phyloP scores from a whole-genome alignment of 345 rosid genomes.

The Eutrema heterophyllum region DNA sequence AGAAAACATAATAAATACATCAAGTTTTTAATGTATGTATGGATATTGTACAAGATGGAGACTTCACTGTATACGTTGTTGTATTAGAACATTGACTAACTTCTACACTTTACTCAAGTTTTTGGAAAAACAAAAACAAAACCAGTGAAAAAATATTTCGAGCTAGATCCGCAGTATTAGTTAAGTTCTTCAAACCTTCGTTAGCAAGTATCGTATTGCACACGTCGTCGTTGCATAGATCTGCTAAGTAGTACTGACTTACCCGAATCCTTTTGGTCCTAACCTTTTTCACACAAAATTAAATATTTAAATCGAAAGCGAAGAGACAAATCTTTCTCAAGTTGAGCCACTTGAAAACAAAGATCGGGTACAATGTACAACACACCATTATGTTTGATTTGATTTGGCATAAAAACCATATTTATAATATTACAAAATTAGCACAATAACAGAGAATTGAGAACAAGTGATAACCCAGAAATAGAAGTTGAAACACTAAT shows the following conservation, averaged over 20 bases:
- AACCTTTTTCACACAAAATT: neutral
- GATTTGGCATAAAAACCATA: constrained; percentile 27
- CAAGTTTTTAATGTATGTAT: neutral
- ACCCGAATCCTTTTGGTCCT: constrained; percentile 1
- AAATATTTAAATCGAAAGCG: neutral
- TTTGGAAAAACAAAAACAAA: neutral
- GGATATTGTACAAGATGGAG: neutral
- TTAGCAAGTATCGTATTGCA: neutral
- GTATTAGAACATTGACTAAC: neutral
- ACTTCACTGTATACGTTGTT: neutral
- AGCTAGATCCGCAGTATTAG: neutral
- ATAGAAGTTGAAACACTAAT: constrained; percentile 1
- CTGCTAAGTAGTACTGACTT: neutral
- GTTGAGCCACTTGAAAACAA: constrained; percentile 28
- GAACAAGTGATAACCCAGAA: constrained; percentile 2
- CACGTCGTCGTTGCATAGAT: neutral
- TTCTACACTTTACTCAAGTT: neutral
- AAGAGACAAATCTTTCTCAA: constrained; percentile 18
- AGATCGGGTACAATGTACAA: constrained; percentile 25
- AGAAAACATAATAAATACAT: neutral
- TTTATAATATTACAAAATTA: constrained; percentile 10
- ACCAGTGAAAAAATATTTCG: neutral
- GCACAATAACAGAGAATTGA: neutral
- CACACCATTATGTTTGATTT: constrained; percentile 29
- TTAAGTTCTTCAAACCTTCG: neutral